A percentile compares a stretch with the other conserved stretches of the same genome.
Evolutionary conservation across 2,329 filamentous ascomycete genomes (phyloP).

Genomic region (Aspergillus proliferans): DNA sequence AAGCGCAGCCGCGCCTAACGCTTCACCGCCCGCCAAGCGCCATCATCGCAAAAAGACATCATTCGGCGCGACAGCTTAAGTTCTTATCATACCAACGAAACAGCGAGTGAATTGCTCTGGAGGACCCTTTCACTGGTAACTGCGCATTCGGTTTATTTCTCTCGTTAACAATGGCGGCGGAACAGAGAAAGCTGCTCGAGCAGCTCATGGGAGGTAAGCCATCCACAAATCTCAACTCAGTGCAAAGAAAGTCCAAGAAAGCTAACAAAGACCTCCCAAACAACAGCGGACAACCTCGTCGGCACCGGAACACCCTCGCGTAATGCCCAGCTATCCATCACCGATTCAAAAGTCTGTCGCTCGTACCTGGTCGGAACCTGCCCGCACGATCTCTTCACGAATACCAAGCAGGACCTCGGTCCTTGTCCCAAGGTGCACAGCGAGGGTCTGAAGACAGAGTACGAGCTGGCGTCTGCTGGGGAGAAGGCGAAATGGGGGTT

Average conservation of each 20-base stretch:
- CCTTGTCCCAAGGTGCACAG: conserved; percentile 82
- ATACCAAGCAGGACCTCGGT: conserved; percentile 96
- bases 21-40: conserved; percentile 12
- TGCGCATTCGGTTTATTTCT: conserved; percentile 3
- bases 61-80: not conserved
- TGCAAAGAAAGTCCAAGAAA: conserved; percentile 2
- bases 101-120: not conserved
- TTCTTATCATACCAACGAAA: not conserved
- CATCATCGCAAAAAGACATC: conserved; percentile 4
- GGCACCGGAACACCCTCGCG: conserved; percentile 67
- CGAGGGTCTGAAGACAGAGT: conserved; percentile 83
- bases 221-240: not conserved
- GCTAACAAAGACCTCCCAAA: conserved; percentile 21
- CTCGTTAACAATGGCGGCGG: conserved; percentile 67
- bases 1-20: conserved; percentile 23
- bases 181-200: conserved; percentile 97
- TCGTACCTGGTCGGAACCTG: conserved; percentile 92
- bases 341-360: conserved; percentile 87
- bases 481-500: conserved; percentile 79
- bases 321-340: conserved; percentile 76
- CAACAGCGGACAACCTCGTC: conserved; percentile 61
- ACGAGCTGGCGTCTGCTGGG: conserved; percentile 63
- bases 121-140: not conserved
- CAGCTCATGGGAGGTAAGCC: conserved; percentile 63
- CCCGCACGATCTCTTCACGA: conserved; percentile 98